phyloP scores from a whole-genome alignment of 768 basidiomycete species.

The Termitomyces sp. region DNA sequence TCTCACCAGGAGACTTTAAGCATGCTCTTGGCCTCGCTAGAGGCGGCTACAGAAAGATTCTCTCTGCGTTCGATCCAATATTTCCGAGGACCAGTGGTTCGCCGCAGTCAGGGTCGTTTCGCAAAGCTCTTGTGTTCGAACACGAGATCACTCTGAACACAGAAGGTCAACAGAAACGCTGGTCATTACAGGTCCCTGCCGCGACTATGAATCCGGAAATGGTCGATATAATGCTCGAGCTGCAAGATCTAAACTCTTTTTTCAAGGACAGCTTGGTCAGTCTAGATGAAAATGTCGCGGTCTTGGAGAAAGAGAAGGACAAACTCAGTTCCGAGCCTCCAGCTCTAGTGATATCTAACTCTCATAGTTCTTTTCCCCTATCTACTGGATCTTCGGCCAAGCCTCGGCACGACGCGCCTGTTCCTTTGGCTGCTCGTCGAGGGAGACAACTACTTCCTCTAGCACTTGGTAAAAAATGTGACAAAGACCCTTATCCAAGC shows the following conservation, averaged over 20 bases:
- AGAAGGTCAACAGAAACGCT: constrained; percentile 23
- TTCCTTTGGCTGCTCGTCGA: constrained; percentile 32
- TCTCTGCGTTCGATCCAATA: constrained; percentile 1
- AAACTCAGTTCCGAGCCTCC: constrained; percentile 23
- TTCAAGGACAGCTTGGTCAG: constrained; percentile 28
- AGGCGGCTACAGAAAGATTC: neutral
- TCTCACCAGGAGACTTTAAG: constrained; percentile 9
- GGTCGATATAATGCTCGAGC: constrained; percentile 36
- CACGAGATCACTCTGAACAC: constrained; percentile 28
- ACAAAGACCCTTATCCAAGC: constrained; percentile 30
- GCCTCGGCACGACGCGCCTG: constrained; percentile 12
- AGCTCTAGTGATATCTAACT: constrained; percentile 39
- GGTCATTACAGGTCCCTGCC: constrained; percentile 30
- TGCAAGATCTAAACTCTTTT: constrained; percentile 34
- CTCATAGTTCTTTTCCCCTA: constrained; percentile 33
- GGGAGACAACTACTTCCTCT: constrained; percentile 31
- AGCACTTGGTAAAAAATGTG: constrained; percentile 13
- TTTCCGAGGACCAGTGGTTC: neutral
- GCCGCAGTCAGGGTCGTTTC: constrained; percentile 14
- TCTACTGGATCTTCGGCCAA: constrained; percentile 30
- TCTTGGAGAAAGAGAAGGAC: constrained; percentile 14
- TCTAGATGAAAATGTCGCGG: constrained; percentile 11
- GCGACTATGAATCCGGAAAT: constrained; percentile 33
- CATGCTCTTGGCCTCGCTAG: constrained; percentile 5
- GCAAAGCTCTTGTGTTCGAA: constrained; percentile 31